Conservation (phyloP, 83 land plant genomes). For the Isoetes engelmannii region DNA sequence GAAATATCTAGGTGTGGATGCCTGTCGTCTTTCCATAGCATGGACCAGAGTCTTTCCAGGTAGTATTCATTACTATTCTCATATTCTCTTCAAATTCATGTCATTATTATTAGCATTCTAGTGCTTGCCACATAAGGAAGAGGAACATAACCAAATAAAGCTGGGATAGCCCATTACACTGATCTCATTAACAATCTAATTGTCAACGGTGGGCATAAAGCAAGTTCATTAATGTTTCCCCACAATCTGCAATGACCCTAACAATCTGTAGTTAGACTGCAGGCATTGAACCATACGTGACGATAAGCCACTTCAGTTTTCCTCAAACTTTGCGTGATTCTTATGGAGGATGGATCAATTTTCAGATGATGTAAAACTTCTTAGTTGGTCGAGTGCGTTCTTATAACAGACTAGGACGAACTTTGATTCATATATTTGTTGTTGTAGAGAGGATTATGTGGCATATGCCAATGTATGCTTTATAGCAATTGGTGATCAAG, state of each 20-base stretch:
- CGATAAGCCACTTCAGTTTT: constrained; percentile 35
- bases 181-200: constrained; percentile 43
- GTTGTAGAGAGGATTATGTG: constrained; percentile 39
- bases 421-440: background rate
- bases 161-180: constrained; percentile 50
- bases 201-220: constrained; percentile 17
- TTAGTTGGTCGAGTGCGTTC: background rate
- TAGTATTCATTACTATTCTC: constrained; percentile 11
- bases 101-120: background rate
- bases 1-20: constrained; percentile 41
- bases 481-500: constrained; percentile 52
- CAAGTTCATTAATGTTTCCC: background rate
- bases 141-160: constrained; percentile 34
- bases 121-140: constrained; percentile 32
- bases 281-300: constrained; percentile 38
- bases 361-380: constrained; percentile 27
- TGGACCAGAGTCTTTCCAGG: constrained; percentile 49
- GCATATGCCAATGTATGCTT: constrained; percentile 46
- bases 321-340: constrained; percentile 28
- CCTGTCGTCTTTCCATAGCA: constrained; percentile 53
- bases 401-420: background rate
- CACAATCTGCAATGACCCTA: background rate
- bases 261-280: background rate
- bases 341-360: constrained; percentile 34
- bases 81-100: background rate